A percentile compares a stretch with the other conserved stretches of the same genome.
phyloP scores from a whole-genome alignment of 441 rosid species.

The Populus hybrid region DNA sequence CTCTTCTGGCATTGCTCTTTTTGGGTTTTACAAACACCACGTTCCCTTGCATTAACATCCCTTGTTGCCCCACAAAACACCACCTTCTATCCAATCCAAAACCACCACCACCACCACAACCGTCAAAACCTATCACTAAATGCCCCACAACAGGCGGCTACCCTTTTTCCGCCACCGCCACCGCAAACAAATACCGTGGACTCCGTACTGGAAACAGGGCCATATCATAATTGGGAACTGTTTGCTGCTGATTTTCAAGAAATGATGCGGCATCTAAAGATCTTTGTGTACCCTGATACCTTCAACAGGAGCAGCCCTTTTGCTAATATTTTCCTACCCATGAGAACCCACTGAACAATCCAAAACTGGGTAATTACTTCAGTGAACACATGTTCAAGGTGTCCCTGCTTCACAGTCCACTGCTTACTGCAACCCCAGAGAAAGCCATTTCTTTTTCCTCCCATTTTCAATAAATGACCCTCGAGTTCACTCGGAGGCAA shows the following conservation, averaged over 20 bases:
- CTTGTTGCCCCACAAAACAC: not conserved
- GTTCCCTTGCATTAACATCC: not conserved
- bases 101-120: not conserved
- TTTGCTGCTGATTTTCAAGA: constrained; percentile 33
- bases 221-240: constrained; percentile 38
- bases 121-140: not conserved
- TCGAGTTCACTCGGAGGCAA: constrained; percentile 30
- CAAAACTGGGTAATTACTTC: constrained; percentile 41
- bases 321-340: constrained; percentile 34
- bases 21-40: not conserved
- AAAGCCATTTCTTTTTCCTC: constrained; percentile 42
- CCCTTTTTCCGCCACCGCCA: not conserved
- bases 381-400: constrained; percentile 51
- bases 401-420: constrained; percentile 31
- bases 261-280: constrained; percentile 38
- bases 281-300: constrained; percentile 37
- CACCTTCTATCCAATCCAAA: not conserved
- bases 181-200: not conserved
- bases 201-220: constrained; percentile 12
- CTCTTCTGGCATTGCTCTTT: not conserved
- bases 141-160: not conserved
- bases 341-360: constrained; percentile 29
- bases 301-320: constrained; percentile 16
- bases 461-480: constrained; percentile 47
- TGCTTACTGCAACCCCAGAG: constrained; percentile 23